Base-by-base conservation (phyloP, 768 basidiomycete species). In the Calocera cornea region DNA sequence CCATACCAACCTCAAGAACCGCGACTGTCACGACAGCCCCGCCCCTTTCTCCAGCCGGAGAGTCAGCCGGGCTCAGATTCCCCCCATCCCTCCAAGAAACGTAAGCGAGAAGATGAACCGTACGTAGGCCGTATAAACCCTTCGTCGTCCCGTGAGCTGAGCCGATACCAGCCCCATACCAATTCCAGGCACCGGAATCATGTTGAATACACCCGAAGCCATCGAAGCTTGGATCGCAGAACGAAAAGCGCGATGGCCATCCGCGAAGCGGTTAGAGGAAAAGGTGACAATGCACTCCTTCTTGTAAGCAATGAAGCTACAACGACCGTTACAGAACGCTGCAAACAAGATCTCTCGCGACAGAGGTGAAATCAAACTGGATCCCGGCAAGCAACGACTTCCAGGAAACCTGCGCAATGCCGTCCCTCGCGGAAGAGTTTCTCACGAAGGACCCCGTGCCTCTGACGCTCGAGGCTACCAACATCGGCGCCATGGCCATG, bases 171-270 rank as follows among this genome's bases (percentile, higher is more conserved):
- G 89, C 75, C 80, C 82, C 1, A 76, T 91, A 24, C 81, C 83
- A 2, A 90, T 93, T 41, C 86, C 87, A 69, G 94, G 94, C 2
- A 95, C 93, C 1, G 86, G 79, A 34, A 75, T 95, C 22, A 73
- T 82, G 11, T 81, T 98, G 19, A 84, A 95, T 72, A 87, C 89
- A 0, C 90, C 88, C 8, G 93, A 93, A 72, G 84, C 87, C 8
- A 78, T 97, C 68, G 84, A 84, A 24, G 84, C 83, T 34, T 98
- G 95, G 95, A 83, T 95, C 63, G 86, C 83, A 16, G 95, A 97
- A 73, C 86, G 95, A 44, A 94, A 86, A 76, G 86, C 84, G 71
- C 84, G 89, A 17, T 98, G 89, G 81, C 95, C 95, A 12, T 89
- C 86, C 19, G 74, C 82, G 34, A 73, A 80, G 63, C 83, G 85